phyloP scores from a whole-genome alignment of 805 yeast species.

The Candida dajiaensis region DNA sequence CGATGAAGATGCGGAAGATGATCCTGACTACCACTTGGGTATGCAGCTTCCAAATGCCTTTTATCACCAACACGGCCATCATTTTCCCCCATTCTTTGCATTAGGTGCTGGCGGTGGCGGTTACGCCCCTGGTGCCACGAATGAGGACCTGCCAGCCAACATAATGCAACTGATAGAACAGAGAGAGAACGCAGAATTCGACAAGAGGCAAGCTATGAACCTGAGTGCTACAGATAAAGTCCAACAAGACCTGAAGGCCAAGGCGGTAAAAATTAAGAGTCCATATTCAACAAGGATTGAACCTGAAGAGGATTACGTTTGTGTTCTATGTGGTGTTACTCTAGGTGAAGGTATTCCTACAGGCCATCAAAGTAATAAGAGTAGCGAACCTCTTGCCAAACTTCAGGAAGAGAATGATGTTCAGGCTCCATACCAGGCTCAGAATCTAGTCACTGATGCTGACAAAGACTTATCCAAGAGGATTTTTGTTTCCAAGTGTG shows the following conservation, averaged over 20 bases:
- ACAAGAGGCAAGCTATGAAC: constrained; percentile 9
- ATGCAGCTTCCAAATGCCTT: background rate
- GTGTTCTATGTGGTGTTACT: constrained; percentile 66
- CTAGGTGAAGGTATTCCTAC: constrained; percentile 71
- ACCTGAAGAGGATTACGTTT: constrained; percentile 35
- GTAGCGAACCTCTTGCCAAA: constrained; percentile 24
- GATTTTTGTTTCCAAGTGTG: constrained; percentile 65
- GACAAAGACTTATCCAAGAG: constrained; percentile 61
- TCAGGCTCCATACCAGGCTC: constrained; percentile 65
- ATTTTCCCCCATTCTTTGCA: background rate
- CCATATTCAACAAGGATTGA: constrained; percentile 25
- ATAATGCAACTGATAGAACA: constrained; percentile 14
- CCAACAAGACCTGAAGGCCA: background rate
- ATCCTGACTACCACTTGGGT: constrained; percentile 8
- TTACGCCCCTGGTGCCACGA: background rate
- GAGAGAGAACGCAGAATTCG: constrained; percentile 15
- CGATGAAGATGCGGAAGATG: constrained; percentile 9
- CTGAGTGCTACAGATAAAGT: constrained; percentile 2
- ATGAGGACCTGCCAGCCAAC: constrained; percentile 10
- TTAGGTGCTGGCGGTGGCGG: background rate
- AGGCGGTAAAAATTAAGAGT: background rate
- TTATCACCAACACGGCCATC: background rate
- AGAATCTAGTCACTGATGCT: constrained; percentile 38
- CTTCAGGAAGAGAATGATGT: constrained; percentile 29
- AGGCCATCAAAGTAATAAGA: constrained; percentile 33